Conservation (phyloP, 306 rosid genomes). For the Dicorynia guianensis region DNA sequence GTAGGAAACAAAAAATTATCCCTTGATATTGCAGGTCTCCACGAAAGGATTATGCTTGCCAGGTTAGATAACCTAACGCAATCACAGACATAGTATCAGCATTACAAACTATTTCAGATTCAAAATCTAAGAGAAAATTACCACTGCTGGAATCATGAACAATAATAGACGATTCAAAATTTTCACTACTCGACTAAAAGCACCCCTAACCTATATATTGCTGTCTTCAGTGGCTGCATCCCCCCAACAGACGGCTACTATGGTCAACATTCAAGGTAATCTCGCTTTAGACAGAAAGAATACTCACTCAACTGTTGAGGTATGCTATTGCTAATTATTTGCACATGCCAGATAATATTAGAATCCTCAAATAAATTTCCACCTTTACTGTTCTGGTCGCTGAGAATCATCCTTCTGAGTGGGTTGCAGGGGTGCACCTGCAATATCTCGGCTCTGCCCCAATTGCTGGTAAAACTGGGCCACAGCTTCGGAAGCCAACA, state of each 20-base stretch:
- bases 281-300: not conserved
- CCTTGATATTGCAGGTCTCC: too few relatives aligned
- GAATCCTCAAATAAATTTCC: too few relatives aligned
- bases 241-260: not conserved
- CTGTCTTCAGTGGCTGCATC: not conserved
- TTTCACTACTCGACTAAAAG: not conserved
- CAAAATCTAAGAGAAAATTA: not conserved
- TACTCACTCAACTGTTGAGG: not conserved
- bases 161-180: not conserved
- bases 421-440: conserved; percentile 22
- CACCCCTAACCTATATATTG: not conserved
- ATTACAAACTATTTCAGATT: not conserved
- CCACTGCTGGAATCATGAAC: not conserved
- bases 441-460: conserved; percentile 46
- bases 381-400: conserved; percentile 34
- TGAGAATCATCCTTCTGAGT: conserved; percentile 49
- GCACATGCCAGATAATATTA: too few relatives aligned
- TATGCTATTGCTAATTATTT: not conserved
- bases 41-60: too few relatives aligned
- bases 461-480: conserved; percentile 50
- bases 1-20: too few relatives aligned
- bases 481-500: conserved; percentile 49
- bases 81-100: not conserved
- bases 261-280: not conserved
- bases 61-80: too few relatives aligned